Percentiles rank a stretch among this genome's conserved stretches.
Evolutionary conservation across 2,329 filamentous ascomycete species (phyloP).

Genomic region (Aureobasidium sp.): DNA sequence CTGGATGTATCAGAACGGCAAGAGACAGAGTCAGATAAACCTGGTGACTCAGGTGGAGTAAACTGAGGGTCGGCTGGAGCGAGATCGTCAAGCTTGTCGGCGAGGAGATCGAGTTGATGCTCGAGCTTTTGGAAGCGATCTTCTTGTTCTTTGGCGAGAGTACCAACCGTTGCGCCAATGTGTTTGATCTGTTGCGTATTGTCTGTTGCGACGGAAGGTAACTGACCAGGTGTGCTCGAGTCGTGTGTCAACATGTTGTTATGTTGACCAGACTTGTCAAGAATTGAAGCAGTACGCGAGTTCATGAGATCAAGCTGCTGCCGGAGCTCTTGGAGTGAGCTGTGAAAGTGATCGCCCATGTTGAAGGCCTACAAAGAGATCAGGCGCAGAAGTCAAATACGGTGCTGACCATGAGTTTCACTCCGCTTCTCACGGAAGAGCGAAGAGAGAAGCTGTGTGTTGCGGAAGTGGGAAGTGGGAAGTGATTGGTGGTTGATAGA

Average conservation of each 20-base stretch:
- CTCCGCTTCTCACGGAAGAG: neutral
- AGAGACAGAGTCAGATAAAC: neutral
- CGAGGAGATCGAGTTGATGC: neutral
- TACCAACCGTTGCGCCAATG: neutral
- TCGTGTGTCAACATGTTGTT: neutral
- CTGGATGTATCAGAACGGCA: neutral
- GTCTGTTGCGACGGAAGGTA: neutral
- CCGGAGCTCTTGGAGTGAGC: conserved; percentile 10
- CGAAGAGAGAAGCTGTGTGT: too few species aligned
- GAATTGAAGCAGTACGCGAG: neutral
- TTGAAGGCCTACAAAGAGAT: neutral
- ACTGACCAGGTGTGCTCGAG: neutral
- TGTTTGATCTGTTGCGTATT: neutral
- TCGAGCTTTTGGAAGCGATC: neutral
- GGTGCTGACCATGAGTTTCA: neutral
- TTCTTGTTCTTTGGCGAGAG: neutral
- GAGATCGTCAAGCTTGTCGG: conserved; percentile 4
- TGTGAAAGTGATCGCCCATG: neutral
- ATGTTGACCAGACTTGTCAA: neutral
- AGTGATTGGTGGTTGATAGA: neutral
- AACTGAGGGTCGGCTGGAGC: neutral
- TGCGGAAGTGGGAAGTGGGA: neutral
- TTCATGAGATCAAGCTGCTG: conserved; percentile 19
- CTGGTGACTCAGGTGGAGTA: conserved; percentile 11
- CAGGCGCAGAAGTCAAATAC: neutral